These are phyloP conservation scores for Hanseniaspora mollemarum DNA, from an alignment of 805 yeast species.

Conservation along the genomic window DNA sequence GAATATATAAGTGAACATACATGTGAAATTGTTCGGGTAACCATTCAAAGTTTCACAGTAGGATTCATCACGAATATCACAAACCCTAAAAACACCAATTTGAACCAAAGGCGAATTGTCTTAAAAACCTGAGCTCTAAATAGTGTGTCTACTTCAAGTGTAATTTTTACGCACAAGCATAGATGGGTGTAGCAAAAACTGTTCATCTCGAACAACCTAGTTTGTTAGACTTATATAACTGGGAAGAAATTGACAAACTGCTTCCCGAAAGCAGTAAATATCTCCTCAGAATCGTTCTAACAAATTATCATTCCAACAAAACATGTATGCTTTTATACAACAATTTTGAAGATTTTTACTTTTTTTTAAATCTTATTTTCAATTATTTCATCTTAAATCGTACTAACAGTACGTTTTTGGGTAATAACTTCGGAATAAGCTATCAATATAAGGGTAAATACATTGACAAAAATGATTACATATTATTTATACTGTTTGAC, in stretches of 20 bases:
- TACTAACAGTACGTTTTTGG: slow-evolving; percentile 8
- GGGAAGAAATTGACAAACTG: slow-evolving; percentile 1
- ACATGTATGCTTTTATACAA: slow-evolving; percentile 1
- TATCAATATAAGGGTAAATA: background rate
- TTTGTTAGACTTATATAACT: slow-evolving; percentile 4
- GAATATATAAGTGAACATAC: no score
- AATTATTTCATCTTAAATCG: background rate
- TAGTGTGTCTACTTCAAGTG: no score
- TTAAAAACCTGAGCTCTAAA: no score
- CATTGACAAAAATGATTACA: slow-evolving; percentile 4
- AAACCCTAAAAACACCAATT: no score
- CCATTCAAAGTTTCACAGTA: no score
- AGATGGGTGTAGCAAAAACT: background rate
- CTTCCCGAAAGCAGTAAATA: slow-evolving; percentile 10
- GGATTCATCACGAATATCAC: no score
- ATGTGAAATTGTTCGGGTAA: no score
- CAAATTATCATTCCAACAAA: slow-evolving; percentile 13
- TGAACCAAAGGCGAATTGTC: no score
- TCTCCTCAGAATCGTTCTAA: background rate
- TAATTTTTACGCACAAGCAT: no score
- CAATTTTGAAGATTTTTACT: slow-evolving; percentile 4
- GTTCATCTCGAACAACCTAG: background rate
- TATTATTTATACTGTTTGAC: slow-evolving; percentile 7
- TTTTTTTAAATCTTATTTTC: background rate
- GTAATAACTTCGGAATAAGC: slow-evolving; percentile 11